Conservation (phyloP, 768 basidiomycete genomes). For the Lactarius sp. region DNA sequence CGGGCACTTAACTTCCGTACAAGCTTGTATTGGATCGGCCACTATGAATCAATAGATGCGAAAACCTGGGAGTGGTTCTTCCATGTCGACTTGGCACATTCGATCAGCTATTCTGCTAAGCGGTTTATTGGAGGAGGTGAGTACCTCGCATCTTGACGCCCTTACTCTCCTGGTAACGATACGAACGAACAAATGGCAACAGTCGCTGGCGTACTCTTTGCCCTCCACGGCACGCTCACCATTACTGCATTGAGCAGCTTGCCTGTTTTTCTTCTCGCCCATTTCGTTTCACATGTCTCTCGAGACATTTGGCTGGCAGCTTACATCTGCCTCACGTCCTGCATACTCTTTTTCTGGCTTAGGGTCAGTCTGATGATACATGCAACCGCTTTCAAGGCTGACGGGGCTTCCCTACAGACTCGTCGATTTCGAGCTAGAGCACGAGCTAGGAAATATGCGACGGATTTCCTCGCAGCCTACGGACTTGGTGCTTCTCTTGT, state of each 20-base stretch:
- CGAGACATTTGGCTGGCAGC: slow-evolving; percentile 2
- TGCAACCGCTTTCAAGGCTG: not conserved
- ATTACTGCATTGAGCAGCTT: slow-evolving; percentile 8
- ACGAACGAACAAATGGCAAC: not conserved
- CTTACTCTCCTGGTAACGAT: not conserved
- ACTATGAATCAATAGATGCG: not conserved
- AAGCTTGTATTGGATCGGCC: slow-evolving; percentile 14
- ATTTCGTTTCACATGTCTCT: not conserved
- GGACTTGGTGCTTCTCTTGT: slow-evolving; percentile 1
- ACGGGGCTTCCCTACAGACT: not conserved
- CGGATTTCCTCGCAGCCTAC: not conserved
- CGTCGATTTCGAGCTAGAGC: not conserved
- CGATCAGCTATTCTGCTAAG: not conserved
- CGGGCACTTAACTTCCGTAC: not conserved
- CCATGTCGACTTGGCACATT: not conserved
- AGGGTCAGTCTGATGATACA: not conserved
- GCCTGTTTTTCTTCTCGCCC: slow-evolving; percentile 3
- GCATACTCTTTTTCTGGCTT: not conserved
- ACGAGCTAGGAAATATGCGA: not conserved
- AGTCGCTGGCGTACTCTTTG: not conserved
- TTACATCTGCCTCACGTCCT: not conserved
- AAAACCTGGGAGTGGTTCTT: slow-evolving; percentile 14
- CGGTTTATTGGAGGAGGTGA: slow-evolving; percentile 17
- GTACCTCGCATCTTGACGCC: not conserved
- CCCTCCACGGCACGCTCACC: not conserved